Evolutionary conservation across 768 basidiomycete species (phyloP), one percentile per base, ranked within the genome.

Genomic region (Xerocomus spinulosus): DNA sequence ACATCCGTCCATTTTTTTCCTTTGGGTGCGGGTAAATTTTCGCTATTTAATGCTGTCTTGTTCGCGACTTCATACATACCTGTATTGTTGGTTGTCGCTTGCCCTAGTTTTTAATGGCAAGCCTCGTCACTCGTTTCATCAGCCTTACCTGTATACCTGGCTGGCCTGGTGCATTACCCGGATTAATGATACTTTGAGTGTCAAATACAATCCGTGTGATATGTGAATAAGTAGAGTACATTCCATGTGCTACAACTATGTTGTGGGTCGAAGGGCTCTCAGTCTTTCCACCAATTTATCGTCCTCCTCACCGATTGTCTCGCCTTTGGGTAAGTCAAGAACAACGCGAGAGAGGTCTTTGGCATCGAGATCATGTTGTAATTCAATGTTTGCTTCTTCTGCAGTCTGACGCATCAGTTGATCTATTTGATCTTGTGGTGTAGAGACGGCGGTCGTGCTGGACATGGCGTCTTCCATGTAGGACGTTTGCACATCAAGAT

Each of bases 381-480:
- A 70, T 66, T 99, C 92, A 50, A 99, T 87, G 55, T 97, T 87
- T 20, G 92, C 92, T 67, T 99, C 95, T 63, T 98, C 96, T 4
- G 96, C 96, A 18, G 91, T 93, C 69, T 94, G 92, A 47, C 85
- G 81, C 75, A 99, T 76, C 20, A 98, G 81, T 24, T 76, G 71
- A 64, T 99, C 96, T 63, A 99, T 87, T 66, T 99, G 94, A 70
- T 99, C 96, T 68, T 97, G 92, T 1, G 96, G 96, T 5, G 91
- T 94, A 12, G 92, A 85, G 33, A 87, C 80, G 17, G 94, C 96
- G 3, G 92, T 95, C 20, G 94, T 92, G 46, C 87, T 80, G 9
- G 84, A 83, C 87, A 99, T 97, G 32, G 93, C 85, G 50, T 92
- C 90, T 62, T 98, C 96, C 92, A 99, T 95, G 70, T 95, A 94